Percentiles rank a stretch among this genome's conserved stretches.
phyloP scores from a whole-genome alignment of 371 early-diverging fungal species.

The Mortierella sp. region DNA sequence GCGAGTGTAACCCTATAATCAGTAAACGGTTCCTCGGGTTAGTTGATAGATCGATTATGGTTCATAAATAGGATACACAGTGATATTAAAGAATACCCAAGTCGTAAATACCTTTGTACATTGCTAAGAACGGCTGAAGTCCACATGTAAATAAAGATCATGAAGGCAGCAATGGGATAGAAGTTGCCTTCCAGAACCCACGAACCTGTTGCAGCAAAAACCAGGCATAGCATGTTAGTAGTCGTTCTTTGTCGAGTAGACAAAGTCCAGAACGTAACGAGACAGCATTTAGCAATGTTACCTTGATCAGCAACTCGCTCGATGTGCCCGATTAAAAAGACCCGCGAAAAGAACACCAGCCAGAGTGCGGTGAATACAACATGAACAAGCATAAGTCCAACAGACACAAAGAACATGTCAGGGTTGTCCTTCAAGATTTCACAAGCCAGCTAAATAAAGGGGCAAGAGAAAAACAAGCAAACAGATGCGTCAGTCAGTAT shows the following conservation, averaged over 20 bases:
- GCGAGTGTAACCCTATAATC: conserved; percentile 70
- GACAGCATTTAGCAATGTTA: background rate
- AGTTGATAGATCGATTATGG: background rate
- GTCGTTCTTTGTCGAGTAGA: background rate
- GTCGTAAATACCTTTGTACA: conserved; percentile 71
- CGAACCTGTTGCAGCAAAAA: conserved; percentile 22
- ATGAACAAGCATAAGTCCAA: conserved; percentile 68
- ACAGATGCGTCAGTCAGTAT: background rate
- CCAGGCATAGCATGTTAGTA: background rate
- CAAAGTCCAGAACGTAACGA: background rate
- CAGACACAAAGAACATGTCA: conserved; percentile 72
- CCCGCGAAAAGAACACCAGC: conserved; percentile 76
- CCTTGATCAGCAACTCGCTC: conserved; percentile 30
- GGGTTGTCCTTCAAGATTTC: conserved; percentile 83
- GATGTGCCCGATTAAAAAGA: conserved; percentile 75
- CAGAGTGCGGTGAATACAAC: conserved; percentile 75
- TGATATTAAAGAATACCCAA: background rate
- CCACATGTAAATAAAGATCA: conserved; percentile 83
- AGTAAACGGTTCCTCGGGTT: background rate
- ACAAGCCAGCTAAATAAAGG: conserved; percentile 72
- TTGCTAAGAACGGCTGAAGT: conserved; percentile 78
- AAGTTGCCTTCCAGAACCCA: conserved; percentile 73
- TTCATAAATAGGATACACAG: background rate
- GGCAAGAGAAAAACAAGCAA: background rate
- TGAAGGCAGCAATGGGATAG: conserved; percentile 67